A percentile compares a stretch with the other conserved stretches of the same genome.
Conservation (phyloP, 495 filamentous ascomycete genomes). For the Xylaria bambusicola region DNA sequence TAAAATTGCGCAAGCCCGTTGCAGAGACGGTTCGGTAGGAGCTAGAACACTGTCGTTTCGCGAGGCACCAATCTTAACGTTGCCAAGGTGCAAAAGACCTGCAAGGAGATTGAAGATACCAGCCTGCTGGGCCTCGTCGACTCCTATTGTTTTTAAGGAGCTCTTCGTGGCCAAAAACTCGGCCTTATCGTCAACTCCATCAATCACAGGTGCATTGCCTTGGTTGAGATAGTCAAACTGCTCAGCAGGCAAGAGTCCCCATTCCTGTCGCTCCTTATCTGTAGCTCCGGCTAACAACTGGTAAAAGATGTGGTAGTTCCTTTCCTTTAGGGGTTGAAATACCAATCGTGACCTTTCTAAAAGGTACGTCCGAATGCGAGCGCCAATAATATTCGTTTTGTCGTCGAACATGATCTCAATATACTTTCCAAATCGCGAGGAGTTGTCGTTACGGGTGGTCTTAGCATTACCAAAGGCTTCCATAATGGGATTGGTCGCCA, state of each 20-base stretch:
- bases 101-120: conserved; percentile 91
- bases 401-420: conserved; percentile 99
- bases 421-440: conserved; percentile 98
- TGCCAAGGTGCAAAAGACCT: conserved; percentile 91
- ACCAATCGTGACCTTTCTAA: conserved; percentile 94
- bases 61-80: conserved; percentile 90
- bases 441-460: conserved; percentile 98
- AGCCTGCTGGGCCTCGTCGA: conserved; percentile 68
- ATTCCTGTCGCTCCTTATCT: conserved; percentile 77
- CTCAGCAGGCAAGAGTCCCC: conserved; percentile 76
- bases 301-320: conserved; percentile 99
- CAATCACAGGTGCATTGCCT: conserved; percentile 85
- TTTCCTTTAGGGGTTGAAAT: conserved; percentile 96
- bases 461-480: conserved; percentile 99
- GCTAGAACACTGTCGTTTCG: conserved; percentile 82
- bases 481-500: conserved; percentile 99
- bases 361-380: conserved; percentile 93
- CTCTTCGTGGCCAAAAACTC: conserved; percentile 88
- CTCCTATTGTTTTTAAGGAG: conserved; percentile 86
- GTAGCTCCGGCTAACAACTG: conserved; percentile 93
- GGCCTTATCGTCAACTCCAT: conserved; percentile 92
- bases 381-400: conserved; percentile 93
- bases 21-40: conserved; percentile 77
- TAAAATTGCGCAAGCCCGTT: conserved; percentile 80
- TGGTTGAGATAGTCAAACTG: conserved; percentile 97